Evolutionary conservation across 2,329 filamentous ascomycete genomes (phyloP), one percentile per base, ranked within the genome.

Genomic region (Aureobasidium sp.): DNA sequence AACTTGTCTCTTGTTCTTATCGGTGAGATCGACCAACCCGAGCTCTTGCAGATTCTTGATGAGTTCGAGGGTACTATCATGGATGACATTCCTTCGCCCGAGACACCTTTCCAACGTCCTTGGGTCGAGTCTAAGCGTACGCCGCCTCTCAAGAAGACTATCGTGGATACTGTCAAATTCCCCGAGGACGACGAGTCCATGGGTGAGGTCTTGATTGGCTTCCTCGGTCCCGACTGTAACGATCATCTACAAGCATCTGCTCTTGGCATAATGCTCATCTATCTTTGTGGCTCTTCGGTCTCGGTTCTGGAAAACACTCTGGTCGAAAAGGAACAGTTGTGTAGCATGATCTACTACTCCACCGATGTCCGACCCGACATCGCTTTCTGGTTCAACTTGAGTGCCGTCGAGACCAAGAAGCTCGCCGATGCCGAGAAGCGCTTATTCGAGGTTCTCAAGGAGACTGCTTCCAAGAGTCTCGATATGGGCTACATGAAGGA

Each of bases 121-220:
- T 99, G 94, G 91, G 84, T 94, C 29, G 91, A 97, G 62, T 97
- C 93, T 3, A 83, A 86, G 59, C 88, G 89, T 66, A 87, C 91
- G 0, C 87, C 90, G 2, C 75, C 84, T 0, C 78, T 99, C 32
- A 82, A 83, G 34, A 81, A 89, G 71, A 91, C 90, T 0, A 79
- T 86, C 11, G 75, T 96, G 13, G 85, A 93, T 66, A 90, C 82
- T 0, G 87, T 96, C 32, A 87, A 96, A 65, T 99, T 99, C 69
- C 94, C 94, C 0, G 94, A 99, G 72, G 93, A 97, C 69, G 94
- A 99, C 67, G 94, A 99, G 72, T 93, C 91, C 0, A 89, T 87
- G 61, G 94, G 94, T 41, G 93, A 97, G 71, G 86, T 97, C 54
- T 78, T 90, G 53, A 86, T 97, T 25, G 88, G 84, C 1, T 96